Evolutionary conservation across 1,284 basidiomycete genomes (phyloP).

Genomic region (Sporisorium scitamineum): DNA sequence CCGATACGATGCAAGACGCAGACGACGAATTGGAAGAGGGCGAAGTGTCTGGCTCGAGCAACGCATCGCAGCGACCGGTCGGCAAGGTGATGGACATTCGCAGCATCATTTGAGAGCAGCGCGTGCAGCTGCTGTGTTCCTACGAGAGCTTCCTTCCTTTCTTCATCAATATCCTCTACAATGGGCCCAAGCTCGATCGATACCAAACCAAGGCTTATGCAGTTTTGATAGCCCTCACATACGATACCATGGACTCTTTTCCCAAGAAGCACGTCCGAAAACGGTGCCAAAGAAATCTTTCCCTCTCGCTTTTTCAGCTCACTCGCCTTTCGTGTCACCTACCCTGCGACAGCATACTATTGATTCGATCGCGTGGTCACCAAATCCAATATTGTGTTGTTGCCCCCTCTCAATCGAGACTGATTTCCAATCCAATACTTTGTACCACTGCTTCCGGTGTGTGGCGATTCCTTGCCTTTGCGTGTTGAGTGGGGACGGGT

Average conservation of each 20-base stretch:
- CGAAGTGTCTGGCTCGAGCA: neutral
- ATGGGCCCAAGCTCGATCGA: neutral
- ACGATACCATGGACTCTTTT: neutral
- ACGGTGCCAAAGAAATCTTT: neutral
- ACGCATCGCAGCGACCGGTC: neutral
- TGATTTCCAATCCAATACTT: neutral
- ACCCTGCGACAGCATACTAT: too few relatives aligned
- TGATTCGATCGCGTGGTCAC: too few relatives aligned
- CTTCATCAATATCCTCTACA: neutral
- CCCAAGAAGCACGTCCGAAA: neutral
- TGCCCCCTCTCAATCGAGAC: neutral
- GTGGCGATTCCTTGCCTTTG: neutral
- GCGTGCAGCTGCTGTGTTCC: too few relatives aligned
- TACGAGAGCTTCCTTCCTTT: too few relatives aligned
- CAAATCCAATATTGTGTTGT: too few relatives aligned
- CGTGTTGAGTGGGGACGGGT: neutral
- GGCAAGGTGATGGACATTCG: constrained; percentile 43
- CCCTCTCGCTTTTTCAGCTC: neutral
- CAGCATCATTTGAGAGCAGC: constrained; percentile 24
- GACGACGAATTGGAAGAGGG: constrained; percentile 7
- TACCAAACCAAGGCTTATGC: neutral
- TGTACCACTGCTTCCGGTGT: neutral
- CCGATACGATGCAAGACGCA: constrained; percentile 5
- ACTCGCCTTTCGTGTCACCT: neutral
- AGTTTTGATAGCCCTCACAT: neutral